Evolutionary conservation across 768 basidiomycete genomes (phyloP), one percentile per base, ranked within the genome.

Genomic region (Guyanaporus albipodus): DNA sequence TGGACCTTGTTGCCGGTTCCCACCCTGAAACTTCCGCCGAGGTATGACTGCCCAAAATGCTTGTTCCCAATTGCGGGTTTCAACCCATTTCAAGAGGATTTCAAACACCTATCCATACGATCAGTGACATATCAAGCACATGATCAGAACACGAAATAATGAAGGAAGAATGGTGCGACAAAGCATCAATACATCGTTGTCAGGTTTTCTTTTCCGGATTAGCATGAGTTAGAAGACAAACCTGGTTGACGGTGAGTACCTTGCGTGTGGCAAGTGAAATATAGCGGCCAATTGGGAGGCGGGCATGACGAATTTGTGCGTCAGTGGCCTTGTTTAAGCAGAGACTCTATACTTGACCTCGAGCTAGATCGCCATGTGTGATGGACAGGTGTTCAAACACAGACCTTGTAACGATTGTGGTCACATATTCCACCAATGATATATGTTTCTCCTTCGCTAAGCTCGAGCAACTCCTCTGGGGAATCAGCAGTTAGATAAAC

Each of bases 401-500:
- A 38, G 28, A 82, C 95, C 80, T 95, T 97, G 74, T 94, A 90
- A 34, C 95, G 87, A 69, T 99, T 99, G 61, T 87, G 89, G 66
- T 99, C 96, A 49, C 85, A 86, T 56, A 99, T 86, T 6, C 94
- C 95, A 37, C 95, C 95, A 42, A 99, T 93, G 56, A 99, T 82
- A 63, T 98, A 98, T 8, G 84, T 87, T 61, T 94, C 87, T 34
- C 84, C 82, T 44, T 90, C 82, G 44, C 75, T 81, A 44, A 99
- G 77, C 57, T 88, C 85, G n/a, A 74, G 70, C 34, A 99, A 70
- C 67, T 94, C 91, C 40, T 94, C 80, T 24, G 83, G 77, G 8
- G 94, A 84, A 69, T 99, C 96, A 2, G 94, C 96, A 7, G 96
- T 96, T 42, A 99, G 80, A 67, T 99, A 99, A 31, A 98, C 77